Evolutionary conservation across 768 basidiomycete genomes (phyloP), one percentile per base, ranked within the genome.

Genomic region (Sporobolomyces roseus): DNA sequence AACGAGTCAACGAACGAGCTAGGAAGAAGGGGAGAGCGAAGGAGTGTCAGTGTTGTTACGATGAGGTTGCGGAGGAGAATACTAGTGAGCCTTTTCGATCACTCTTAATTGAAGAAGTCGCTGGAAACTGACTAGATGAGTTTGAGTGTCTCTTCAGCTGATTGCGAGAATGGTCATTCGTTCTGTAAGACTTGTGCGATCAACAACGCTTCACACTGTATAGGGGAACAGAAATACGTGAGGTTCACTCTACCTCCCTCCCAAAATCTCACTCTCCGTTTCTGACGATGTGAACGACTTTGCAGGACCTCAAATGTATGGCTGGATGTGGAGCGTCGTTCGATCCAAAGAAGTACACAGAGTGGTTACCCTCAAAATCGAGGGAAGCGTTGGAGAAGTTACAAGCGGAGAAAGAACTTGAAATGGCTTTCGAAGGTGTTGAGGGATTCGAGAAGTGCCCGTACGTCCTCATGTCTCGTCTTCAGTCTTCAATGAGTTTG

Each of bases 1-100:
- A 58, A 25, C 6, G 17, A 30, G 17, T 45, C 1, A 46, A 68
- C 50, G 55, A 63, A 32, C 32, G 23, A 1, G 66, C 66, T 36
- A 36, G 49, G 27, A 6, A 52, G 41, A 10, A 0, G 2, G 70
- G 70, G 23, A 51, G 45, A 25, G 63, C 66, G 1, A 27, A 69
- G 56, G 72, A 74, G 58, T 76, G 75, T 33, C 69, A 70, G 8
- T 76, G 75, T 65, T 76, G 75, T 63, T 76, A 62, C 35, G 66
- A 64, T 13, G 66, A 74, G 30, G 62, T 59, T 25, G 67, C 61
- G 19, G 30, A 27, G 23, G 55, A 43, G n/a, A 65, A 63, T 46
- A 68, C 63, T 19, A 58, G 70, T 71, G 49, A 35, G 66, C 38
- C 10, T 2, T n/a, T 3, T 19, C 41, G 12, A 6, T 46, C 21